These are phyloP conservation scores for Ophiostoma sp. DNA, from an alignment of 2,329 filamentous ascomycete species.

Conservation along the genomic window DNA sequence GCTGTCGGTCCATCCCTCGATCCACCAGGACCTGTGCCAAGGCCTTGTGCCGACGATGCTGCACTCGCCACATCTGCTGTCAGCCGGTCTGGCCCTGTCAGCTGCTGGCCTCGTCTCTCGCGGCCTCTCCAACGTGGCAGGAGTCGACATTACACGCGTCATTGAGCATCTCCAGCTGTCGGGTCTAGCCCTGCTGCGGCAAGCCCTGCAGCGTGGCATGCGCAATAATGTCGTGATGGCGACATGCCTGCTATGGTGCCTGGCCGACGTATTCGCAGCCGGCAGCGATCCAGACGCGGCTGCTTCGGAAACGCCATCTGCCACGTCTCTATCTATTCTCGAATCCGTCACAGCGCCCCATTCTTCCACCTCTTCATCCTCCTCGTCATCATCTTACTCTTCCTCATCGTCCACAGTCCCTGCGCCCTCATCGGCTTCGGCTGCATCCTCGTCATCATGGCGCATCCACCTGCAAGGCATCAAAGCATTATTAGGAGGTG, in stretches of 20 bases:
- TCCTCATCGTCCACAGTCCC: background rate
- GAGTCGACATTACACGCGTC: conserved; percentile 18
- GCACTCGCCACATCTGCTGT: conserved; percentile 20
- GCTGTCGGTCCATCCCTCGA: conserved; percentile 20
- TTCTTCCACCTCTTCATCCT: background rate
- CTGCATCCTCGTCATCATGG: conserved; percentile 17
- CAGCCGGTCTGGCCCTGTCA: conserved; percentile 19
- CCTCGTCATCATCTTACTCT: background rate
- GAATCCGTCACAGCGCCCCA: background rate
- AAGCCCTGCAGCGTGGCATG: conserved; percentile 14
- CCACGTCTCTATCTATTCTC: background rate
- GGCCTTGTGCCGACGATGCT: conserved; percentile 21
- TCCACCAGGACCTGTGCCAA: conserved; percentile 21
- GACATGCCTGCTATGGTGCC: conserved; percentile 22
- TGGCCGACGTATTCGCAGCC: conserved; percentile 23
- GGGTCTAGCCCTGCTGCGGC: conserved; percentile 18
- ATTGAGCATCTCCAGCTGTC: conserved; percentile 22
- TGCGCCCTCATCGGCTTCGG: background rate
- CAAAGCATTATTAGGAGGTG: conserved; percentile 21
- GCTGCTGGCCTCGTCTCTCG: conserved; percentile 20
- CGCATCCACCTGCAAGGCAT: conserved; percentile 23
- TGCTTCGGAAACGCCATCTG: background rate
- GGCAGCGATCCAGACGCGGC: background rate
- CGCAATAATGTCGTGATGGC: conserved; percentile 19
- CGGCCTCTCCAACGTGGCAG: conserved; percentile 19